phyloP scores from a whole-genome alignment of 2,329 filamentous ascomycete species.

The Lizonia empirigonia region DNA sequence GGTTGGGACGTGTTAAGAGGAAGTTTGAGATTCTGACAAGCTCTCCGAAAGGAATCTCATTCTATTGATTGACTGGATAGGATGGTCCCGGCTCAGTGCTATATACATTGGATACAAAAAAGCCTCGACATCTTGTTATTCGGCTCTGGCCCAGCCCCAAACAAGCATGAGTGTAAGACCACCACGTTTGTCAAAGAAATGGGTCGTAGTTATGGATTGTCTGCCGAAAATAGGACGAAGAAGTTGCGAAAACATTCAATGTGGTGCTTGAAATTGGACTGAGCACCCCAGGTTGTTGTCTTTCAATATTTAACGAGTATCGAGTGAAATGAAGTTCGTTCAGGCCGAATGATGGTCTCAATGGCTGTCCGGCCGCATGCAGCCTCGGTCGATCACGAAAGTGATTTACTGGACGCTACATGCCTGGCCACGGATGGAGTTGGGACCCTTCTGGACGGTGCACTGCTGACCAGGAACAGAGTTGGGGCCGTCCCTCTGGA shows the following conservation, averaged over 20 bases:
- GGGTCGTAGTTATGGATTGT: background rate
- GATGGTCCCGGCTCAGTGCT: background rate
- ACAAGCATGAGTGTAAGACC: background rate
- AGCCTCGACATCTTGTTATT: background rate
- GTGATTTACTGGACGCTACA: constrained; percentile 10
- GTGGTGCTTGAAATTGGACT: background rate
- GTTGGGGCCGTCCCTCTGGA: background rate
- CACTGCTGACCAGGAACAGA: constrained; percentile 5
- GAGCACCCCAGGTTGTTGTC: background rate
- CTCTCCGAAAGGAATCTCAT: background rate
- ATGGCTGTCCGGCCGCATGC: background rate
- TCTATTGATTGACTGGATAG: background rate
- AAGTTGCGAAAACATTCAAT: background rate
- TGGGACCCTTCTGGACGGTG: constrained; percentile 11
- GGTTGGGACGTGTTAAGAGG: background rate
- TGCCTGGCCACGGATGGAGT: background rate
- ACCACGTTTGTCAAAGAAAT: background rate
- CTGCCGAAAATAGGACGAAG: background rate
- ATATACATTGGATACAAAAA: background rate
- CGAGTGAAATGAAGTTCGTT: constrained; percentile 9
- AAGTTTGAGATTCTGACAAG: background rate
- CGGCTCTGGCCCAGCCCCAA: background rate
- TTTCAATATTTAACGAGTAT: background rate
- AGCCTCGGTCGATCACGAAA: background rate
- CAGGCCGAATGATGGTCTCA: background rate